Evolutionary conservation across 148 eudicot genomes (phyloP).

Genomic region (Tetragonia tetragonoides): DNA sequence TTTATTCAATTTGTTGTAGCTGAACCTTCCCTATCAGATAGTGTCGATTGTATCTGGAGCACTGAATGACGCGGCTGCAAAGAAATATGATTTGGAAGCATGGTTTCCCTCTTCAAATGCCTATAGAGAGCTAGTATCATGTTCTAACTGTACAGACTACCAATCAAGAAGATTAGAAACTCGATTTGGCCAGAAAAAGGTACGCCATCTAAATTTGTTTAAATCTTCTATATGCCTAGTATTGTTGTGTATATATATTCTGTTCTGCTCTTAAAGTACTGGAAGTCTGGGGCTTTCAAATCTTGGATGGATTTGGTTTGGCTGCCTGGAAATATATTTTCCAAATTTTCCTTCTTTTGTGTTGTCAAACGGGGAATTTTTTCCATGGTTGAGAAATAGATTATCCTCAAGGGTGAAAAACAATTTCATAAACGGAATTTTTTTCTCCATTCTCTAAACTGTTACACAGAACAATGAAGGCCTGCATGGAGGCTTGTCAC

Average conservation of each 20-base stretch:
- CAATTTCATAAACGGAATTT: too few species aligned
- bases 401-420: too few species aligned
- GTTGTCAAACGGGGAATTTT: background rate
- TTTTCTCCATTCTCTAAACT: too few species aligned
- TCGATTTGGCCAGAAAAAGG: constrained; percentile 85
- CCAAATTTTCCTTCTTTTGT: background rate
- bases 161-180: constrained; percentile 83
- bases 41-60: constrained; percentile 96
- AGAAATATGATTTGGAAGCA: constrained; percentile 89
- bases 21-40: constrained; percentile 75
- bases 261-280: background rate
- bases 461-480: too few species aligned
- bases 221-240: background rate
- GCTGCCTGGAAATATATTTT: background rate
- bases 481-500: too few species aligned
- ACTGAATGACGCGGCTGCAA: constrained; percentile 92
- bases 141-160: constrained; percentile 96
- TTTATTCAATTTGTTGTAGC: constrained; percentile 42
- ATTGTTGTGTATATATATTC: background rate
- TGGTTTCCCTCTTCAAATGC: constrained; percentile 86
- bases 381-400: background rate
- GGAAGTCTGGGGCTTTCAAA: background rate
- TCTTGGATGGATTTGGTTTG: background rate
- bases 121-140: constrained; percentile 85
- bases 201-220: constrained; percentile 9